phyloP scores from a whole-genome alignment of 2,329 filamentous ascomycete genomes.

The Arthrobotrys megalospora region DNA sequence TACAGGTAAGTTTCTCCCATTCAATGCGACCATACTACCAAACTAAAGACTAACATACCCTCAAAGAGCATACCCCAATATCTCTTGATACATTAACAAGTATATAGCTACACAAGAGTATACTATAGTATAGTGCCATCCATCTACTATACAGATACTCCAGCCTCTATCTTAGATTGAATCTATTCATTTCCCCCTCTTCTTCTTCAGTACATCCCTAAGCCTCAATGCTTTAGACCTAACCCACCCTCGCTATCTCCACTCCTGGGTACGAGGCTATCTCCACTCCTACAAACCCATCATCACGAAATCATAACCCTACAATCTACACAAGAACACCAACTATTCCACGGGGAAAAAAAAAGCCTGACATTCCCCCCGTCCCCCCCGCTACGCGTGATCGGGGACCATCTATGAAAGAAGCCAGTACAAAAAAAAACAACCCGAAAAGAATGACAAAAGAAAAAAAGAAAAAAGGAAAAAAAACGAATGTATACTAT shows the following conservation, averaged over 20 bases:
- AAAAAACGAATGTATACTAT: conserved; percentile 14
- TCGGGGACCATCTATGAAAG: conserved; percentile 6
- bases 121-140: too few relatives aligned
- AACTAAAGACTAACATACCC: too few relatives aligned
- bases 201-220: neutral
- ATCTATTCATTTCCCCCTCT: too few relatives aligned
- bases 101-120: too few relatives aligned
- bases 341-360: conserved; percentile 18
- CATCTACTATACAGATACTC: too few relatives aligned
- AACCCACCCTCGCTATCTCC: neutral
- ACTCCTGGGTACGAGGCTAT: too few relatives aligned
- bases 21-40: too few relatives aligned
- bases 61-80: too few relatives aligned
- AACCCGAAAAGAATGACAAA: conserved; percentile 33
- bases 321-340: neutral
- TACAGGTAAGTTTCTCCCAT: too few relatives aligned
- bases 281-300: neutral
- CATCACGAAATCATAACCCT: conserved; percentile 7
- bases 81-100: too few relatives aligned
- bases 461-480: conserved; percentile 25
- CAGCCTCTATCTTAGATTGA: too few relatives aligned
- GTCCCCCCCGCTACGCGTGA: conserved; percentile 2
- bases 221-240: neutral
- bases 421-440: conserved; percentile 11
- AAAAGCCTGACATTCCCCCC: conserved; percentile 20